A percentile compares a stretch with the other conserved stretches of the same genome.
phyloP scores from a whole-genome alignment of 2,329 filamentous ascomycete genomes.

The Raffaelea ambrosiae region DNA sequence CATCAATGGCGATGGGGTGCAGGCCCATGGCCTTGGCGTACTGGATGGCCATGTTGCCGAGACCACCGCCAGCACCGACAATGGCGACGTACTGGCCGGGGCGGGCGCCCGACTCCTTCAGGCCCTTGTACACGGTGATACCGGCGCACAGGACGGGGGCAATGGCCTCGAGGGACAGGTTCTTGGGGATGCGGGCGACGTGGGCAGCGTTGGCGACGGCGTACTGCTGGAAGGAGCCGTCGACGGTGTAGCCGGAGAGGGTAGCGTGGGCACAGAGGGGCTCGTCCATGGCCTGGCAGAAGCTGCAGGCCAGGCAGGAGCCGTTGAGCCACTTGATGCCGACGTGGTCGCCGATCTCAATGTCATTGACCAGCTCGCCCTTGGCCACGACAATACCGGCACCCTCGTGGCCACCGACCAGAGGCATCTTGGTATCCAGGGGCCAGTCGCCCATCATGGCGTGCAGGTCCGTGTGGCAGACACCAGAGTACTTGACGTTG shows the following conservation, averaged over 20 bases:
- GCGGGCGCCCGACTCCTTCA: slow-evolving; percentile 26
- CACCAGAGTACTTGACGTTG: slow-evolving; percentile 24
- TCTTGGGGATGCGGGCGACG: slow-evolving; percentile 72
- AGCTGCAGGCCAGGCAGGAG: slow-evolving; percentile 73
- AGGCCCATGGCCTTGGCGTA: slow-evolving; percentile 36
- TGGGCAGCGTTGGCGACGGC: slow-evolving; percentile 79
- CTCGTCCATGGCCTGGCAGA: slow-evolving; percentile 75
- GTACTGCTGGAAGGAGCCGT: slow-evolving; percentile 92
- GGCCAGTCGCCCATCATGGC: slow-evolving; percentile 18
- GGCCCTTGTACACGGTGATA: slow-evolving; percentile 33
- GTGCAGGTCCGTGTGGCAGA: slow-evolving; percentile 22
- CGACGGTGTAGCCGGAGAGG: slow-evolving; percentile 86
- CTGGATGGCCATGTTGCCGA: slow-evolving; percentile 36
- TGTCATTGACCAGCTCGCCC: slow-evolving; percentile 64
- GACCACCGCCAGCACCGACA: slow-evolving; percentile 39
- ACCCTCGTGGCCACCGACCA: slow-evolving; percentile 57
- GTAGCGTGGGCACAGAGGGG: slow-evolving; percentile 67
- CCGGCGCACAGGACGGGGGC: slow-evolving; percentile 42
- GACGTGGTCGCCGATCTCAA: slow-evolving; percentile 75
- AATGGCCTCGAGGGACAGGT: slow-evolving; percentile 65
- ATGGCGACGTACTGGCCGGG: slow-evolving; percentile 31
- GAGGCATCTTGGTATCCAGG: slow-evolving; percentile 20
- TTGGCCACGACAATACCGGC: slow-evolving; percentile 79
- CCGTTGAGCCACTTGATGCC: slow-evolving; percentile 94
- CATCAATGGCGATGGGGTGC: slow-evolving; percentile 33